A percentile compares a stretch with the other conserved stretches of the same genome.
These are phyloP conservation scores for Suillus brevipes DNA, from an alignment of 768 basidiomycete species.

Conservation along the genomic window DNA sequence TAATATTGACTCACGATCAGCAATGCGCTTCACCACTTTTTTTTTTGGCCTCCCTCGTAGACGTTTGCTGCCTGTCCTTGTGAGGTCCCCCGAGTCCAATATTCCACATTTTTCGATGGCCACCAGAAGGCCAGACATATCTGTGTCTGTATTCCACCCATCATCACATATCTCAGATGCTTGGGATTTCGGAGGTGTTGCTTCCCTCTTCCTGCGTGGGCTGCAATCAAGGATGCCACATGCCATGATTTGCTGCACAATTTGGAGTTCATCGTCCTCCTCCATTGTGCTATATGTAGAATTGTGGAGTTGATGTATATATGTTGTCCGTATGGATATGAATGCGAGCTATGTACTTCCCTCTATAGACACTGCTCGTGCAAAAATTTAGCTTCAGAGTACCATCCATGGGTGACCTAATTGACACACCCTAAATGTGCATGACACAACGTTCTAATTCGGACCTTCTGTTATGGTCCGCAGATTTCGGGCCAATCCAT, in stretches of 20 bases:
- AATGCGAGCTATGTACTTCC: too few relatives aligned
- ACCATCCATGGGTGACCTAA: too few relatives aligned
- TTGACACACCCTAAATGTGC: too few relatives aligned
- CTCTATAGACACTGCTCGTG: too few relatives aligned
- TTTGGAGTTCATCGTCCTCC: background rate
- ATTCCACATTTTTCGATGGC: background rate
- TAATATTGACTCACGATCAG: background rate
- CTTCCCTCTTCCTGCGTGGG: too few relatives aligned
- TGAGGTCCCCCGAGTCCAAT: background rate
- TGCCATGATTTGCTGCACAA: background rate
- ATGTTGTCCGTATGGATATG: too few relatives aligned
- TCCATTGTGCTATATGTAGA: background rate
- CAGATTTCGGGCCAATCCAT: too few relatives aligned
- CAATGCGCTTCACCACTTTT: background rate
- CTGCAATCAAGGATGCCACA: background rate
- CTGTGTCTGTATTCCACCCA: background rate
- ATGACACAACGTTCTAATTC: too few relatives aligned
- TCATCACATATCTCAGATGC: background rate
- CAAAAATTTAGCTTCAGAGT: too few relatives aligned
- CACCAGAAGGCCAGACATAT: background rate
- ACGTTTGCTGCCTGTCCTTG: rapidly evolving
- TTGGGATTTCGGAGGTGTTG: too few relatives aligned
- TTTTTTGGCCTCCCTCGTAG: background rate
- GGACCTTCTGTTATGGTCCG: too few relatives aligned
- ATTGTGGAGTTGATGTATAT: too few relatives aligned